These are phyloP conservation scores for Backusella westeae DNA, from an alignment of 192 early-diverging fungal genomes.

Conservation along the genomic window DNA sequence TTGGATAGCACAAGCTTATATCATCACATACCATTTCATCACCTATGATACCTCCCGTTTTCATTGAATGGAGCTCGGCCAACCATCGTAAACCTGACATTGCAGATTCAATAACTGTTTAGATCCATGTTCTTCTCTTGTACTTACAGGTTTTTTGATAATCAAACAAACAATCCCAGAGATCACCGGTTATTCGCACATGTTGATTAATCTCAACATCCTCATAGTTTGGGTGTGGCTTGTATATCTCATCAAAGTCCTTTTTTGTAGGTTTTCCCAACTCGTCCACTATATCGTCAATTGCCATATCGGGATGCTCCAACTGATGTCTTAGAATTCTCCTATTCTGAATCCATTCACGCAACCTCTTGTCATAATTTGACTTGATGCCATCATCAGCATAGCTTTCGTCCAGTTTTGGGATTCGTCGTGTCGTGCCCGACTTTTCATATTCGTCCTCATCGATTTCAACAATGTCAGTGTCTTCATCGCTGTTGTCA, in stretches of 20 bases:
- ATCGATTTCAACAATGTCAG: slow-evolving; percentile 19
- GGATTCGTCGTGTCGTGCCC: neutral
- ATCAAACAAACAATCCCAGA: slow-evolving; percentile 78
- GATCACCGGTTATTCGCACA: slow-evolving; percentile 74
- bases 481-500: slow-evolving; percentile 7
- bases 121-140: too few relatives aligned
- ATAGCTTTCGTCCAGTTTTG: slow-evolving; percentile 28
- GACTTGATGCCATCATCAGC: slow-evolving; percentile 69
- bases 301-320: neutral
- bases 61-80: slow-evolving; percentile 82
- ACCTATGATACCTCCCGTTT: slow-evolving; percentile 88
- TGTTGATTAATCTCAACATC: slow-evolving; percentile 53
- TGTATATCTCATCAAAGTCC: slow-evolving; percentile 41
- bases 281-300: neutral
- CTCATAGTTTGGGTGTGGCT: slow-evolving; percentile 45
- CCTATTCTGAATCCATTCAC: slow-evolving; percentile 43
- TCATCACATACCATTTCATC: slow-evolving; percentile 79
- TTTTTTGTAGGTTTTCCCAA: neutral
- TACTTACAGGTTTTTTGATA: slow-evolving; percentile 76
- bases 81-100: slow-evolving; percentile 74
- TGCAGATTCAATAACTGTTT: too few relatives aligned
- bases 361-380: slow-evolving; percentile 45
- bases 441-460: slow-evolving; percentile 20
- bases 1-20: too few relatives aligned
- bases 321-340: slow-evolving; percentile 31